Evolutionary conservation across 306 rosid genomes (phyloP), one percentile per base, ranked within the genome.

Genomic region (Malus sieversii): DNA sequence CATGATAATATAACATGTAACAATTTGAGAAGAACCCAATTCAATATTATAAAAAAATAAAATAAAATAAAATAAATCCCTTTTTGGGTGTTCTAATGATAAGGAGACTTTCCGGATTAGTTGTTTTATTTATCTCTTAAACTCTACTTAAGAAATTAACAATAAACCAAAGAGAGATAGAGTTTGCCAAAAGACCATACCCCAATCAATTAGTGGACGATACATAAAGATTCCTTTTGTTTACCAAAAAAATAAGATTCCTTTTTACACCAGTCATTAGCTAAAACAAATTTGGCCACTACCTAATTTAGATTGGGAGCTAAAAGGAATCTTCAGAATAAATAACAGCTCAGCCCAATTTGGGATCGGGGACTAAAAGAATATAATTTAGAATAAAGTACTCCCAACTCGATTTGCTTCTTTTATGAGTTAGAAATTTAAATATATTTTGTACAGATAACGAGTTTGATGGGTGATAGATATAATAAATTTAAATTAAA

Each of bases 171-270:
- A 46, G 2, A 48, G 8, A 48, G 3, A 48, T 68, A 14, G 53
- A 66, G 40, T 55, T 22, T 75, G 46, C 29, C 38, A 46, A 68
- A 48, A 58, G 76, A 16, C 55, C 52, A 59, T 60, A 62, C 57
- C 23, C 40, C 75, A 53, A 44, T 20, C 77, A 78, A 57, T 57
- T 57, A 10, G 72, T 42, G 72, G 76, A 59, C 55, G 78, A 57
- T 18, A 46, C 22, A 48, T 33, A 52, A 63, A 71, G 81, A 73
- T 62, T 79, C 62, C 45, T 16, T 27, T 68, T 51, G 29, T 27
- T 27, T 2, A 27, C 29, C 29, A 2, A 2, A 27, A 27, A 27
- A 27, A 27, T 27, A 63, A 71, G 81, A 73, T 62, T 79, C 62
- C 45, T 16, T 27, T 68, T 51, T 18, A 66, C 75, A 82, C 40